Percentiles rank a stretch among this genome's conserved stretches.
Conservation (phyloP, 352 stramenopile species). For the Pythium rhizo-oryzae region DNA sequence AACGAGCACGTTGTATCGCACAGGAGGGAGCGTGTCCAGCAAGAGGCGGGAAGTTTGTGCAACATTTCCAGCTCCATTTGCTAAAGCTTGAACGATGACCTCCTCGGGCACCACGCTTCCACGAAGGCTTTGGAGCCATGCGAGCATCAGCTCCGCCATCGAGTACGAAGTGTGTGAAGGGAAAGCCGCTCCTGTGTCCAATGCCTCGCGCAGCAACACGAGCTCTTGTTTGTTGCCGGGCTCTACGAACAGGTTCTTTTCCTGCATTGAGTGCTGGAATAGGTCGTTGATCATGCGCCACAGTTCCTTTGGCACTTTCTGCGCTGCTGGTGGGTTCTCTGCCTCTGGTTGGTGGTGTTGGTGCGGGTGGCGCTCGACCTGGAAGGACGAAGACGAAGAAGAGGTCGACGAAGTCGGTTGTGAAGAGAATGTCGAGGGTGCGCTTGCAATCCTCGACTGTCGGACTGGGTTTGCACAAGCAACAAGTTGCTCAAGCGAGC, state of each 20-base stretch:
- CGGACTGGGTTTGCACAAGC: slow-evolving; percentile 89
- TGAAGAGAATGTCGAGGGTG: slow-evolving; percentile 16
- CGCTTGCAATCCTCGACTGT: slow-evolving; percentile 35
- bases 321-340: slow-evolving; percentile 33
- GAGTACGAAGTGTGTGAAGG: slow-evolving; percentile 83
- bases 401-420: not conserved
- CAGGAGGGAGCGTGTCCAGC: slow-evolving; percentile 84
- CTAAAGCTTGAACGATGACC: slow-evolving; percentile 68
- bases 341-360: slow-evolving; percentile 38
- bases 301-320: slow-evolving; percentile 96
- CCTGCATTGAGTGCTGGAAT: slow-evolving; percentile 73
- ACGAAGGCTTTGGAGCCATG: slow-evolving; percentile 91
- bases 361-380: slow-evolving; percentile 31
- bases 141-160: slow-evolving; percentile 90
- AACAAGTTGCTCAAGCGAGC: slow-evolving; percentile 95
- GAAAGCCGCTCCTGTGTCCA: slow-evolving; percentile 93
- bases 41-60: slow-evolving; percentile 72
- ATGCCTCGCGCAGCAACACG: slow-evolving; percentile 79
- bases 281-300: slow-evolving; percentile 98
- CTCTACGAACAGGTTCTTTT: slow-evolving; percentile 87
- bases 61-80: slow-evolving; percentile 69
- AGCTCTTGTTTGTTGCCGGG: slow-evolving; percentile 70
- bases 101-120: slow-evolving; percentile 89
- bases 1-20: slow-evolving; percentile 97
- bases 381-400: slow-evolving; percentile 16